Conservation (phyloP, 1,284 basidiomycete genomes). For the Papiliotrema laurentii region DNA sequence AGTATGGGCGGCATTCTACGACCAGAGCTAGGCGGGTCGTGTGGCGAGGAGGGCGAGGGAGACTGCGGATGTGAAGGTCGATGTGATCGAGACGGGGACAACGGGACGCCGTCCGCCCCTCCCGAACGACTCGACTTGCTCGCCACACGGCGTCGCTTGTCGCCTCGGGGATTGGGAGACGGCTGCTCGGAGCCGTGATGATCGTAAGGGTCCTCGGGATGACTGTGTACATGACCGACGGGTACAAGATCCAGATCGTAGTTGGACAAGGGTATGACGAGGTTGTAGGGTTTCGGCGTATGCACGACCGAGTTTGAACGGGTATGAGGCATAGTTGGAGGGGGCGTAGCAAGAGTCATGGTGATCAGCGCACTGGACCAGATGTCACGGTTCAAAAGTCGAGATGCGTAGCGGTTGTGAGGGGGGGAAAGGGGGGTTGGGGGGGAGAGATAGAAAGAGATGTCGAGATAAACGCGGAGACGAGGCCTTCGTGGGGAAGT, state of each 20-base stretch:
- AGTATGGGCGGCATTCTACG: conserved; percentile 9
- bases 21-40: not conserved
- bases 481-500: too few relatives aligned
- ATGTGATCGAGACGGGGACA: not conserved
- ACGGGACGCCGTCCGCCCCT: not conserved
- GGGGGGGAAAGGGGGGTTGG: too few relatives aligned
- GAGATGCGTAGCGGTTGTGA: not conserved
- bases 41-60: not conserved
- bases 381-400: not conserved
- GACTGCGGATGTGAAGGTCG: not conserved
- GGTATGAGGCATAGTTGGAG: conserved; percentile 13
- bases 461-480: too few relatives aligned
- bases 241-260: not conserved
- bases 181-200: not conserved
- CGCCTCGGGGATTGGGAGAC: conserved; percentile 12
- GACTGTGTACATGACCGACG: conserved; percentile 1
- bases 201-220: conserved; percentile 8
- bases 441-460: too few relatives aligned
- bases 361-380: not conserved
- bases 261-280: conserved; percentile 1
- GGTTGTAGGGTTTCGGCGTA: not conserved
- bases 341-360: conserved; percentile 10
- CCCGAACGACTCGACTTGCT: conserved; percentile 1
- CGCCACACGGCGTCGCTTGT: conserved; percentile 16
- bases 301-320: conserved; percentile 7